Evolutionary conservation across 2,329 filamentous ascomycete species (phyloP).

Genomic region (Ceratocystis alfenasii): DNA sequence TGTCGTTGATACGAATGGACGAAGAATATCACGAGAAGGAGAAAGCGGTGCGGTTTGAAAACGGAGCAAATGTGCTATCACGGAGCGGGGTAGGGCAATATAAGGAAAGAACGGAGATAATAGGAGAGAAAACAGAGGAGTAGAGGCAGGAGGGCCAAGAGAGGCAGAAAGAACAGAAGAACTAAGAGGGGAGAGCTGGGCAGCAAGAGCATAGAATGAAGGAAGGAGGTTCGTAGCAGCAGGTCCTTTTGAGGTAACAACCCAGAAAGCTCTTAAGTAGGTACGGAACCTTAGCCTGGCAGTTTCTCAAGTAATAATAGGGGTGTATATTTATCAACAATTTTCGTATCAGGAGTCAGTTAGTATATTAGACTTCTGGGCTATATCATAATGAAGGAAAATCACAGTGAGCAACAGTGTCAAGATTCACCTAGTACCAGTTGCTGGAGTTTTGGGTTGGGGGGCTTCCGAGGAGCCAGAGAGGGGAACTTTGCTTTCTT

Average conservation of each 20-base stretch:
- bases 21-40: not conserved
- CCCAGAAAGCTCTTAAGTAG: not conserved
- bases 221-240: slow-evolving; percentile 1
- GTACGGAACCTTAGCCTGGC: not conserved
- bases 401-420: not conserved
- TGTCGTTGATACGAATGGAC: not conserved
- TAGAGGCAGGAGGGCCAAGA: not conserved
- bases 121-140: not conserved
- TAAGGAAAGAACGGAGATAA: not conserved
- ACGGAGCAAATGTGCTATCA: not conserved
- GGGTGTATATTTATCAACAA: not conserved
- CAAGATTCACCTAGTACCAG: not conserved
- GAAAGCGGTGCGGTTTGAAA: not conserved
- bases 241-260: not conserved
- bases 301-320: not conserved
- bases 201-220: not conserved
- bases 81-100: not conserved
- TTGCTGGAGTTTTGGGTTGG: not conserved
- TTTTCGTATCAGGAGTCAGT: not conserved
- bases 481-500: not conserved
- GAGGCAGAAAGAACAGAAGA: not conserved
- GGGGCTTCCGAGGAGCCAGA: too few relatives aligned
- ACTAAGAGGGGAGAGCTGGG: not conserved
- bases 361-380: not conserved
- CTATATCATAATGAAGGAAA: not conserved